phyloP scores from a whole-genome alignment of 2,329 filamentous ascomycete genomes.

The Fusarium euwallaceae region DNA sequence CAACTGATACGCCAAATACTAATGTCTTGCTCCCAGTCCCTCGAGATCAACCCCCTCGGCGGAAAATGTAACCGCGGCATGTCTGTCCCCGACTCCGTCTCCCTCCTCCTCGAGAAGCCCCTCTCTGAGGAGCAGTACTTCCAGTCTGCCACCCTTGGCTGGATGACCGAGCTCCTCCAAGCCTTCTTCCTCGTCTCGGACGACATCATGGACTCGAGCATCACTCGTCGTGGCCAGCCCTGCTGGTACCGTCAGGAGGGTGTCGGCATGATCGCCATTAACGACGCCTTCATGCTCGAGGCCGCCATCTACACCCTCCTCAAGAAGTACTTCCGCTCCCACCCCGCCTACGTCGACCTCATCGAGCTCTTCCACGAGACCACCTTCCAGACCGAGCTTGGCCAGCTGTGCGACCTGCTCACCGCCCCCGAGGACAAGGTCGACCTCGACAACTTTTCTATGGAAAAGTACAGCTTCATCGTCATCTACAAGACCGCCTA shows the following conservation, averaged over 20 bases:
- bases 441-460: slow-evolving; percentile 93
- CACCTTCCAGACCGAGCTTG: slow-evolving; percentile 93
- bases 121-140: slow-evolving; percentile 89
- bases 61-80: slow-evolving; percentile 99
- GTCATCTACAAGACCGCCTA: slow-evolving; percentile 99
- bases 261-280: slow-evolving; percentile 97
- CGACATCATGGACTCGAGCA: slow-evolving; percentile 97
- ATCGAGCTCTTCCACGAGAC: slow-evolving; percentile 97
- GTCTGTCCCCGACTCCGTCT: slow-evolving; percentile 93
- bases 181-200: slow-evolving; percentile 99
- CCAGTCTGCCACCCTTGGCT: slow-evolving; percentile 87
- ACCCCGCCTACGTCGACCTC: slow-evolving; percentile 90
- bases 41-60: slow-evolving; percentile 88
- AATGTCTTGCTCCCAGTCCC: slow-evolving; percentile 54
- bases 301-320: slow-evolving; percentile 89
- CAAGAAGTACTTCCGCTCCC: slow-evolving; percentile 91
- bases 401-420: slow-evolving; percentile 93
- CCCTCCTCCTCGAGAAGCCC: slow-evolving; percentile 78
- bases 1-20: neutral
- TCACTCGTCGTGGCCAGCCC: slow-evolving; percentile 92
- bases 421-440: slow-evolving; percentile 95
- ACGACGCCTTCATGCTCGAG: slow-evolving; percentile 98
- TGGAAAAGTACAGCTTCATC: slow-evolving; percentile 97
- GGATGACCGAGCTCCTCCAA: slow-evolving; percentile 98
- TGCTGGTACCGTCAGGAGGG: slow-evolving; percentile 96